A percentile compares a stretch with the other conserved stretches of the same genome.
phyloP scores from a whole-genome alignment of 1,139 yeast species.

The Saccharomyces hybrid region DNA sequence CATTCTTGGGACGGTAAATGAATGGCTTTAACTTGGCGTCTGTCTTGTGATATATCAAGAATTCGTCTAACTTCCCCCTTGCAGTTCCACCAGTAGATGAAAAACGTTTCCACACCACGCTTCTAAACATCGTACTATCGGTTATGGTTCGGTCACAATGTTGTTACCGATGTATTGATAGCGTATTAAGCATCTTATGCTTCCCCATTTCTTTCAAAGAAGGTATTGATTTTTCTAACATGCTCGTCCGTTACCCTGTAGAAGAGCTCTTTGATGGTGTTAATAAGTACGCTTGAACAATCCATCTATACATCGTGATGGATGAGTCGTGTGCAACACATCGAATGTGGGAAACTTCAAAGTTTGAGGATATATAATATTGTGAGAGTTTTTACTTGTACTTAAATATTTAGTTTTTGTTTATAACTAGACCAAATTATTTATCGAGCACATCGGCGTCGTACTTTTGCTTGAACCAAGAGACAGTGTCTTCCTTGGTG shows the following conservation, averaged over 20 bases:
- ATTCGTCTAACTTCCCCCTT: slow-evolving; percentile 17
- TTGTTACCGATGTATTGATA: neutral
- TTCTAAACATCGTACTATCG: neutral
- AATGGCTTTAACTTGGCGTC: slow-evolving; percentile 32
- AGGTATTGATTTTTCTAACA: neutral
- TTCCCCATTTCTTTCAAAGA: neutral
- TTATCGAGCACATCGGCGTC: slow-evolving; percentile 95
- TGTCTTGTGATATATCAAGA: slow-evolving; percentile 21
- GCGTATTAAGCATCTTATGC: neutral
- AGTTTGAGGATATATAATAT: neutral
- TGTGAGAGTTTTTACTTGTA: neutral
- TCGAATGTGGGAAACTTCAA: neutral
- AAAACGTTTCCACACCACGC: slow-evolving; percentile 7
- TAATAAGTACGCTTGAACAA: neutral
- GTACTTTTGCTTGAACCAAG: slow-evolving; percentile 99
- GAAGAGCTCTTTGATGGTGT: neutral
- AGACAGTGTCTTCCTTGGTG: slow-evolving; percentile 86
- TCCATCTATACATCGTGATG: neutral
- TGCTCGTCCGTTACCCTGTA: neutral
- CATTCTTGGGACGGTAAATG: slow-evolving; percentile 41
- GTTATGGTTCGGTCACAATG: neutral
- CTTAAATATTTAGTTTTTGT: neutral
- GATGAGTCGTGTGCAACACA: neutral
- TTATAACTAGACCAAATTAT: slow-evolving; percentile 34
- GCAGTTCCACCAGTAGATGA: slow-evolving; percentile 8